A percentile compares a stretch with the other conserved stretches of the same genome.
These are phyloP conservation scores for Monosporascus sp. DNA, from an alignment of 2,329 filamentous ascomycete genomes.

Conservation along the genomic window DNA sequence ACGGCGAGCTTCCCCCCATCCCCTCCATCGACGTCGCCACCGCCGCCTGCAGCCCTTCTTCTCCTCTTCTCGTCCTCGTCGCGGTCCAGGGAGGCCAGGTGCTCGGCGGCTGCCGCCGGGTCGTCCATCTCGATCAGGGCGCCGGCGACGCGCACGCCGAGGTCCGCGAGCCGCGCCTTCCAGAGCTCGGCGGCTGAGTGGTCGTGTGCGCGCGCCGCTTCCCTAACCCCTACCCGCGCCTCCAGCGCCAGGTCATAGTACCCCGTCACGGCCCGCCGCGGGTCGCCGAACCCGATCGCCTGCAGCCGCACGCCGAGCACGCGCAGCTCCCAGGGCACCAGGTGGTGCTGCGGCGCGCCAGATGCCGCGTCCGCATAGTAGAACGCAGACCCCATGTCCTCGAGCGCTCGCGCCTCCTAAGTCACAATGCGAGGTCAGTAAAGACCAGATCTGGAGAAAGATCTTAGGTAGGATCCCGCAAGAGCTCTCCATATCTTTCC, in stretches of 20 bases:
- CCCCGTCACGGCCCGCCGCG: conserved; percentile 77
- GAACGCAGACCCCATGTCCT: conserved; percentile 54
- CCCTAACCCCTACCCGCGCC: conserved; percentile 57
- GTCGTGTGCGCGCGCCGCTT: conserved; percentile 39
- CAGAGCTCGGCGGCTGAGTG: conserved; percentile 60
- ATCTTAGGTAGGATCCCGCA: no score
- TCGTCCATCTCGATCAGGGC: conserved; percentile 85
- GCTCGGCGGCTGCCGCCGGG: conserved; percentile 69
- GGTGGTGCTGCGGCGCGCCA: conserved; percentile 41
- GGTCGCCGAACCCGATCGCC: conserved; percentile 80
- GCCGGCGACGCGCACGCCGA: conserved; percentile 63
- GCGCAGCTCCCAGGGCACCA: conserved; percentile 84
- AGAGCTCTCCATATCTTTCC: no score
- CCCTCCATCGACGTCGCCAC: conserved; percentile 16
- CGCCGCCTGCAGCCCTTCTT: no score
- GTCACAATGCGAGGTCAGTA: no score
- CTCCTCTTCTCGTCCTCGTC: conserved; percentile 20
- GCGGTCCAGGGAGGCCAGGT: conserved; percentile 56
- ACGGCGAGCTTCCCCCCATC: conserved; percentile 38
- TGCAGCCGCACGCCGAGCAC: conserved; percentile 80
- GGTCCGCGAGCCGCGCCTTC: conserved; percentile 66
- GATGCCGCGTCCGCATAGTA: conserved; percentile 49
- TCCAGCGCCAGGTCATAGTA: conserved; percentile 85
- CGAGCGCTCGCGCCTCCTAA: conserved; percentile 55
- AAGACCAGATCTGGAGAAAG: no score